A percentile compares a stretch with the other conserved stretches of the same genome.
Evolutionary conservation across 192 early-diverging fungal genomes (phyloP).

Genomic region (Backusella circina): DNA sequence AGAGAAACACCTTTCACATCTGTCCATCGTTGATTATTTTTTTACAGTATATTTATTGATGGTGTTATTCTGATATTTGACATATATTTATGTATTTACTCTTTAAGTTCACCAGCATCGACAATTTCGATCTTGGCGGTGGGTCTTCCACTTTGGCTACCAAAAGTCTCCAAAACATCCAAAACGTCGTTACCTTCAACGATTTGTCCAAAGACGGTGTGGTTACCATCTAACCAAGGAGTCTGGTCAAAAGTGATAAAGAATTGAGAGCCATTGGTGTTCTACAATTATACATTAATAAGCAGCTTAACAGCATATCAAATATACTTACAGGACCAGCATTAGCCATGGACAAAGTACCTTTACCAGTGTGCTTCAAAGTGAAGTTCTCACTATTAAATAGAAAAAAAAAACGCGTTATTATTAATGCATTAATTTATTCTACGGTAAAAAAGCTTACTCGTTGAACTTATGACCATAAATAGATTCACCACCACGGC

Average conservation of each 20-base stretch:
- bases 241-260: conserved; percentile 79
- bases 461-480: conserved; percentile 88
- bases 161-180: conserved; percentile 64
- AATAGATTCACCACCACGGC: conserved; percentile 76
- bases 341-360: conserved; percentile 69
- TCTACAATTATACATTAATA: conserved; percentile 16
- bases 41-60: neutral
- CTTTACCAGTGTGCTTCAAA: conserved; percentile 75
- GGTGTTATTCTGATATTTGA: neutral
- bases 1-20: too few relatives aligned
- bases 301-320: neutral
- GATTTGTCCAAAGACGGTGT: conserved; percentile 92
- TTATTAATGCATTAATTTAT: conserved; percentile 41
- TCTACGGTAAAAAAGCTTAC: conserved; percentile 26
- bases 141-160: conserved; percentile 63
- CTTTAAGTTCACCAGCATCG: conserved; percentile 70
- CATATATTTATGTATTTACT: conserved; percentile 13
- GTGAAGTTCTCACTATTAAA: conserved; percentile 77
- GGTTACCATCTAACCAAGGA: conserved; percentile 84
- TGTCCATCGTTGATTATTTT: neutral
- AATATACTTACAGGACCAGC: conserved; percentile 51
- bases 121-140: conserved; percentile 61
- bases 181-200: conserved; percentile 70
- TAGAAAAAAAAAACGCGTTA: neutral
- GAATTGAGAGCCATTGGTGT: conserved; percentile 84